phyloP scores from a whole-genome alignment of 768 basidiomycete species.

The Coprinopsis marcescibilis region DNA sequence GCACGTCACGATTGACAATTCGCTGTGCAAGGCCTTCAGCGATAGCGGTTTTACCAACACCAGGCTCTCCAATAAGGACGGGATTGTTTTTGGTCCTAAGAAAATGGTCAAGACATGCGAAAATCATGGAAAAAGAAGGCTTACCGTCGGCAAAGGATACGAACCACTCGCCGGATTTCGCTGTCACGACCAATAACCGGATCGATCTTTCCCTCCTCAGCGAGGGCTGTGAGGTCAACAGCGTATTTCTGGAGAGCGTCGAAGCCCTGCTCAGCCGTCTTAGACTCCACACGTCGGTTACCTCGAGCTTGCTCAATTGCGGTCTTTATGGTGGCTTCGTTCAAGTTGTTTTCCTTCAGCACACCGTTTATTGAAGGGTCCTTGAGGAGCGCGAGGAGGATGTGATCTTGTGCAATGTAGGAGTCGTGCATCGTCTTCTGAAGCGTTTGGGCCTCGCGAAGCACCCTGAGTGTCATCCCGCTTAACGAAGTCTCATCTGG shows the following conservation, averaged over 20 bases:
- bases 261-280: constrained; percentile 86
- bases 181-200: constrained; percentile 92
- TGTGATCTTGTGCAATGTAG: constrained; percentile 90
- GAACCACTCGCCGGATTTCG: constrained; percentile 80
- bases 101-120: constrained; percentile 16
- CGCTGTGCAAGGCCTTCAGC: constrained; percentile 95
- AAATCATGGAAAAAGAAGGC: background rate
- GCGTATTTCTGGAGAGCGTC: constrained; percentile 90
- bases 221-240: constrained; percentile 78
- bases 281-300: constrained; percentile 79
- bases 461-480: constrained; percentile 48
- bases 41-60: constrained; percentile 94
- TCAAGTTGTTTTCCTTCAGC: constrained; percentile 72
- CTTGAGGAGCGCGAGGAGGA: constrained; percentile 80
- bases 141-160: constrained; percentile 76
- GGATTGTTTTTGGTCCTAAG: constrained; percentile 91
- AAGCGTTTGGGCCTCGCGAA: constrained; percentile 68
- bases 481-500: constrained; percentile 75
- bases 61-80: constrained; percentile 92
- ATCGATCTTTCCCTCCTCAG: constrained; percentile 91
- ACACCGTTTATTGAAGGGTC: constrained; percentile 61
- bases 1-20: constrained; percentile 91
- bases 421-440: constrained; percentile 86
- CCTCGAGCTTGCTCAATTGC: constrained; percentile 78
- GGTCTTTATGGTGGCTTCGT: constrained; percentile 65